Percentiles rank a stretch among this genome's conserved stretches.
Evolutionary conservation across 1,284 basidiomycete genomes (phyloP).

Genomic region (Stereum hirsutum): DNA sequence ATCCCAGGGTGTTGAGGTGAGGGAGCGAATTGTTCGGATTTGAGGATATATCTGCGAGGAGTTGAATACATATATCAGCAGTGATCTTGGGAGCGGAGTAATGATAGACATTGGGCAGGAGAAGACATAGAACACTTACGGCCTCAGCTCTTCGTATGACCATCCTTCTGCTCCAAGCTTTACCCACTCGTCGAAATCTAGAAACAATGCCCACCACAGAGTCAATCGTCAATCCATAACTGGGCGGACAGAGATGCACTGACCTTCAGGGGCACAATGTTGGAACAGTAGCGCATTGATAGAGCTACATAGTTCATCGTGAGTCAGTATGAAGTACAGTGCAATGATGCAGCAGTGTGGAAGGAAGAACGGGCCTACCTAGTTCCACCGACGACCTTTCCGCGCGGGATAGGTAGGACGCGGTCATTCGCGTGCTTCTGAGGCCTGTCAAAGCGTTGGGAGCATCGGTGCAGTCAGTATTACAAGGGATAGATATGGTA

Average conservation of each 20-base stretch:
- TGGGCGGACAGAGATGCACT: constrained; percentile 7
- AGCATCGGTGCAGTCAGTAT: too few species aligned
- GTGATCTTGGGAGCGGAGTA: not conserved
- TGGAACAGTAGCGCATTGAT: constrained; percentile 21
- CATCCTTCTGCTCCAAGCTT: constrained; percentile 25
- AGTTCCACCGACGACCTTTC: constrained; percentile 26
- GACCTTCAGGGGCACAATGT: constrained; percentile 18
- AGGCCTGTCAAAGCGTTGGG: not conserved
- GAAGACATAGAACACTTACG: too few species aligned
- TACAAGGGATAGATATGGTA: constrained; percentile 12
- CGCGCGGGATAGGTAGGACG: constrained; percentile 8
- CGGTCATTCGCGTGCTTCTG: not conserved
- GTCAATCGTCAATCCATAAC: not conserved
- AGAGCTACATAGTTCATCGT: constrained; percentile 5
- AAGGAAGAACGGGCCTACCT: constrained; percentile 7
- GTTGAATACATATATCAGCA: not conserved
- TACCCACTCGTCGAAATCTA: constrained; percentile 33
- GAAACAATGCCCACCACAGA: too few species aligned
- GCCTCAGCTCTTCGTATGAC: constrained; percentile 22
- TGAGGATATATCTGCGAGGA: constrained; percentile 20
- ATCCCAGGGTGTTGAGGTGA: constrained; percentile 9
- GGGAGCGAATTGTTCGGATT: constrained; percentile 9
- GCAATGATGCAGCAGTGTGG: not conserved
- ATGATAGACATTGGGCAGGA: not conserved
- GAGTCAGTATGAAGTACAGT: not conserved